Evolutionary conservation across 148 eudicot genomes (phyloP).

Genomic region (Rhododendron ovatum): DNA sequence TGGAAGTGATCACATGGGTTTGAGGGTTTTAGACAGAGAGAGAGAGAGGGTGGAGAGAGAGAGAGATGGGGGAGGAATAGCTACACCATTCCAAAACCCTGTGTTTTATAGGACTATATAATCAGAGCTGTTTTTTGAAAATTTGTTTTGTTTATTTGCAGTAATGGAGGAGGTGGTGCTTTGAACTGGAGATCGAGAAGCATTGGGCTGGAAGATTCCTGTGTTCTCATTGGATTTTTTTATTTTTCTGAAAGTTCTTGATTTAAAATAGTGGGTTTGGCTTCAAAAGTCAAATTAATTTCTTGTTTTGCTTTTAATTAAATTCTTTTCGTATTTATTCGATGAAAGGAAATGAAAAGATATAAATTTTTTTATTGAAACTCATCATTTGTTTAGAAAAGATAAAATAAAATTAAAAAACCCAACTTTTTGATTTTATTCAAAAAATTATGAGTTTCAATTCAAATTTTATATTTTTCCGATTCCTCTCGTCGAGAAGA

Average conservation of each 20-base stretch:
- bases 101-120: not conserved
- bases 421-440: no score
- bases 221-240: not conserved
- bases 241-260: not conserved
- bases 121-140: not conserved
- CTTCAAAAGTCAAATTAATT: no score
- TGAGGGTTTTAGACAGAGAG: not conserved
- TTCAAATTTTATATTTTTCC: no score
- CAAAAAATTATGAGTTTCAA: no score
- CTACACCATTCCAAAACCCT: not conserved
- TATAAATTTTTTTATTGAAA: no score
- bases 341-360: no score
- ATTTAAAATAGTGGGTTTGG: no score
- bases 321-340: no score
- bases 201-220: slow-evolving; percentile 1
- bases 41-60: not conserved
- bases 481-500: no score
- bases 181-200: not conserved
- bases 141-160: not conserved
- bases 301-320: no score
- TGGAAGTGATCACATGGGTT: not conserved
- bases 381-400: no score
- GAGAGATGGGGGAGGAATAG: not conserved
- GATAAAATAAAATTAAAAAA: no score
- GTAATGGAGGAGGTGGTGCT: not conserved